Conservation (phyloP, 2,329 filamentous ascomycete genomes). For the Domatiomyces catenatus region DNA sequence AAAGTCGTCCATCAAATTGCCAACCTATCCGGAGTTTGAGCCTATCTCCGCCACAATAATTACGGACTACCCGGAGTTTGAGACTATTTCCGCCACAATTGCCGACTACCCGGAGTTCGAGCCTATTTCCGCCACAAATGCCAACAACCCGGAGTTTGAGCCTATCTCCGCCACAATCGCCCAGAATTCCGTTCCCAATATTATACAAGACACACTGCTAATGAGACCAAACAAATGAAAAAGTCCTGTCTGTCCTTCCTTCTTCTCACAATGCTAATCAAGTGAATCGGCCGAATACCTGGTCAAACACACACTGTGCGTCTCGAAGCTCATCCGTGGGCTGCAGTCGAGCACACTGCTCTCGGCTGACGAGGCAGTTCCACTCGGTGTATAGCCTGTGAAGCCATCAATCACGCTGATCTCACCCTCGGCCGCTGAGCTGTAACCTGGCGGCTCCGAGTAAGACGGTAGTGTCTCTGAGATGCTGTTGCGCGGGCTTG, state of each 20-base stretch:
- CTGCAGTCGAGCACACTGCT: conserved; percentile 30
- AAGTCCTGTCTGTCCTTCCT: background rate
- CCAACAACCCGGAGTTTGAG: background rate
- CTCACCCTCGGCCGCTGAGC: conserved; percentile 24
- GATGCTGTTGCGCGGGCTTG: conserved; percentile 11
- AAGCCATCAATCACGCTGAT: conserved; percentile 30
- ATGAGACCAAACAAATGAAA: background rate
- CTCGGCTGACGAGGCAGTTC: conserved; percentile 20
- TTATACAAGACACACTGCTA: background rate
- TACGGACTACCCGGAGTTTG: background rate
- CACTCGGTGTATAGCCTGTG: conserved; percentile 21
- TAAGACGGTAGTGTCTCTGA: conserved; percentile 14
- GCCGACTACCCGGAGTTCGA: background rate
- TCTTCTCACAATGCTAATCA: background rate
- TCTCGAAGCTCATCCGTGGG: conserved; percentile 26
- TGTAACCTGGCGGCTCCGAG: conserved; percentile 27
- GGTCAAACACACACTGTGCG: conserved; percentile 15
- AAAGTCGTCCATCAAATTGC: background rate
- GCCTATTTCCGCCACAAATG: background rate
- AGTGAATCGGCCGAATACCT: conserved; percentile 8
- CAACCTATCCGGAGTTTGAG: too few species aligned
- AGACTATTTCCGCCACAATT: too few species aligned
- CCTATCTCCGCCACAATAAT: too few species aligned
- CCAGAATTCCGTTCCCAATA: background rate
- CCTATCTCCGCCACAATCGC: background rate